Base-by-base conservation (phyloP, 2,329 filamentous ascomycete species). In the Microdochium trichocladiopsis region DNA sequence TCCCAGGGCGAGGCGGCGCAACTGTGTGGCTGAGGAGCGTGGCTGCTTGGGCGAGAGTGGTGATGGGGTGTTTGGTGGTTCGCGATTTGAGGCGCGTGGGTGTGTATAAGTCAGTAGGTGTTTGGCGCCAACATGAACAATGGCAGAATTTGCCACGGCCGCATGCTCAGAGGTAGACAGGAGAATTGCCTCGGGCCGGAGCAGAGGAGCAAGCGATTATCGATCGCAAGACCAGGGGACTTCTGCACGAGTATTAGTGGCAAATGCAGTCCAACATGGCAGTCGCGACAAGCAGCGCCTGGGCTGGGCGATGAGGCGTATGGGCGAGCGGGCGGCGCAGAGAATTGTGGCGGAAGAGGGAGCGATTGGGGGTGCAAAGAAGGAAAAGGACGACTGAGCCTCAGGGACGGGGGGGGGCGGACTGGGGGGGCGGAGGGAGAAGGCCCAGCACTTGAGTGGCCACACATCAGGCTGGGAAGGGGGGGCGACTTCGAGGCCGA, bases 1-100 rank as follows among this genome's bases (percentile, higher is more conserved):
- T 60, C 49, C 52, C n/a, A n/a, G 49, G 47, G 14, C 47, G 23
- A 50, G 58, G 60, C 48, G 59, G 56, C 57, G 62, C 63, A 58
- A 53, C 60, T 61, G 64, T 67, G 64, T 67, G 64, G 64, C 64
- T 67, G 64, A 53, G 64, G 63, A 59, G 52, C 52, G 64, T 67
- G 64, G 64, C 64, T 67, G 64, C 59, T 23, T 23, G 16, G 16
- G 41, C 41, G 41, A 22, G 22, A 22, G 41, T 45, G 41, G 41
- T 45, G 18, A 22, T 21, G 21, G 41, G 41, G 41, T 45, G 41
- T 21, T 45, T 45, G 12, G 41, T 3, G 16, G 41, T 16, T 18
- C 18, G 14, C 14, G 14, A 18, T 18, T 18, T 45, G 41, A 45
- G 41, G 21, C 41, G 41, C 41, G 41, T 23, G 41, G n/a, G 41